Base-by-base conservation (phyloP, 1,139 yeast genomes). In the Taphrina deformans region DNA sequence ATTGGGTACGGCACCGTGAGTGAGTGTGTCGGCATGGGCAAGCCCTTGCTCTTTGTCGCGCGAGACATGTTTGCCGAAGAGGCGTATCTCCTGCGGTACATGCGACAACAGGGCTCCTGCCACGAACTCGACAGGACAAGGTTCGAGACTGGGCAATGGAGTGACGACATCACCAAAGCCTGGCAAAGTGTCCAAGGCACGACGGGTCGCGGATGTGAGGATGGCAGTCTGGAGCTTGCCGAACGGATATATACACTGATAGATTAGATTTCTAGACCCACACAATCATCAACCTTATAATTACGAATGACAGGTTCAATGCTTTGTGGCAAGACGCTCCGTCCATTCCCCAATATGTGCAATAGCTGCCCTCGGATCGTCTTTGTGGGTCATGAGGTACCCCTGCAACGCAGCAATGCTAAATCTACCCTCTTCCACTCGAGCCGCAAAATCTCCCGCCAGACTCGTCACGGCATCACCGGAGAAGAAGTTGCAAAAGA, bases 371-470 rank as follows among this genome's bases (percentile, higher is more conserved):
- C 81, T 81, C 0, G 99, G 97, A 69, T 86, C 87, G 68, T 88
- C 82, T 76, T 93, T 93, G 77, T 90, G 89, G 78, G 89, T 89
- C 14, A 93, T 97, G 80, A 93, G 93, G 66, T 93, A 80, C 0
- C 99, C 99, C 75, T 93, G 99, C 68, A 93, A 79, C 73, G 89
- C 96, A 0, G 99, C 99, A 0, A 98, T 91, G 72, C 96, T 88
- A 29, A 93, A 85, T 1, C 85, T 82, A 21, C 76, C 70, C 71
- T 89, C 79, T 12, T 31, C 44, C 10, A 50, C 45, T 26, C 41
- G 44, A n/a, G 24, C 46, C 35, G 63, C 55, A 74, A 93, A 93
- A 72, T 79, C 75, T 7, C 83, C 80, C 71, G 96, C 87, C 3
- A 40, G 27, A 21, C n/a, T 46, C 67, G 85, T 80, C 18, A 78